Base-by-base conservation (phyloP, 169 alveolate genomes). In the Toxoplasma gondii region DNA sequence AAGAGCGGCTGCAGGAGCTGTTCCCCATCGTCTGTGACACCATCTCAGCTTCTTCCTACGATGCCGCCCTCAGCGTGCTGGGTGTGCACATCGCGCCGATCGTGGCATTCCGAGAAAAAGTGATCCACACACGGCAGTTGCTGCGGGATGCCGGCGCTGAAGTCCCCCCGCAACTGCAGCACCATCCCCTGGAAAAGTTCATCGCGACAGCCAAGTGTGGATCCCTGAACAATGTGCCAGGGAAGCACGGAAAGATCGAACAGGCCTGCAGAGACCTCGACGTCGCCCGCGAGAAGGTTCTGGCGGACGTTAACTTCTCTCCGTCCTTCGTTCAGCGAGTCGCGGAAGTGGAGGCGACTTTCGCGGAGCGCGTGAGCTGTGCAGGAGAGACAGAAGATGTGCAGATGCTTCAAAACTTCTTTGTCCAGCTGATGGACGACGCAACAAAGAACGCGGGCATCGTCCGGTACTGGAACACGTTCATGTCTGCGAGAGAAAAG, bases 311-410 rank as follows among this genome's bases (percentile, higher is more conserved):
- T 41, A 24, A 29, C 38, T 82, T 82, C 64, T 2, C 64, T 16
- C 22, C 64, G 38, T 24, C 19, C n/a, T 43, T 82, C 90, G 19
- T 5, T 9, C 69, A 27, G 64, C 31, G 17, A 29, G 64, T 41
- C 54, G 90, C 69, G 41, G 90, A 82, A 31, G 86, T 36, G 4
- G 90, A 82, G 38, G 90, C 90, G 69, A 36, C 22, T 16, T 17
- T 43, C 38, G 90, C 90, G 19, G 90, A 82, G 90, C 90, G 64
- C 10, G 64, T 82, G n/a, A 43, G 1, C 54, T 82, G 90, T 24
- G 90, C 22, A 9, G 41, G 36, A 0, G 67, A 39, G 1, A 39
- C 69, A 10, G 90, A 82, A 31, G 90, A 82, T 31, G 90, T 64
- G 19, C n/a, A 41, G 90, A 38, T 82, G 67, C 64, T 82, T 5